Evolutionary conservation across 352 stramenopile genomes (phyloP).

Genomic region (Phytophthora sansomeana): DNA sequence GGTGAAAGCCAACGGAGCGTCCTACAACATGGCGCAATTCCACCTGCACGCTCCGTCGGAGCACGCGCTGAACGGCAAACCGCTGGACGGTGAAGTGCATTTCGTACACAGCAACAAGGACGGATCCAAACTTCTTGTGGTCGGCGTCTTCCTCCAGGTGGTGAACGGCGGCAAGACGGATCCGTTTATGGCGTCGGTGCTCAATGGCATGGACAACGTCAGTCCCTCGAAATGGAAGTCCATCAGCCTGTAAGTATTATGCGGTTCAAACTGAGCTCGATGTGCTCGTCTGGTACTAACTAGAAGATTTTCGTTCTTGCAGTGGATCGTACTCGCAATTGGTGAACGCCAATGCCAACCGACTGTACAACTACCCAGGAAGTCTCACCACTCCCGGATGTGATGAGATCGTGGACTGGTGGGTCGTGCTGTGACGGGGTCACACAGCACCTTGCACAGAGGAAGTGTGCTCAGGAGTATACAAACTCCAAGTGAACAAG

Average conservation of each 20-base stretch:
- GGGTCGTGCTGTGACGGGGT: no score
- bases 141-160: slow-evolving; percentile 41
- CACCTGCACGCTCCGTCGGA: slow-evolving; percentile 58
- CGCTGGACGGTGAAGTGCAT: slow-evolving; percentile 44
- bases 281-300: not conserved
- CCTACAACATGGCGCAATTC: slow-evolving; percentile 48
- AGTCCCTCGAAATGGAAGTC: not conserved
- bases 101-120: slow-evolving; percentile 49
- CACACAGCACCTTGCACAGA: no score
- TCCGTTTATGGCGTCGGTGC: slow-evolving; percentile 35
- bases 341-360: slow-evolving; percentile 13
- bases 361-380: slow-evolving; percentile 59
- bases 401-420: slow-evolving; percentile 63
- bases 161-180: slow-evolving; percentile 20
- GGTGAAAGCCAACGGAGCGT: slow-evolving; percentile 5
- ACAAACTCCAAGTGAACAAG: no score
- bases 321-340: slow-evolving; percentile 29
- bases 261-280: not conserved
- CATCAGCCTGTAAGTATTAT: slow-evolving; percentile 21
- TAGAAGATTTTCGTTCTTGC: not conserved
- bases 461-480: no score
- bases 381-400: slow-evolving; percentile 63
- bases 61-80: slow-evolving; percentile 51
- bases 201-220: slow-evolving; percentile 34
- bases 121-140: slow-evolving; percentile 38